Conservation (phyloP, 192 early-diverging fungal species). For the Phycomyces nitens region DNA sequence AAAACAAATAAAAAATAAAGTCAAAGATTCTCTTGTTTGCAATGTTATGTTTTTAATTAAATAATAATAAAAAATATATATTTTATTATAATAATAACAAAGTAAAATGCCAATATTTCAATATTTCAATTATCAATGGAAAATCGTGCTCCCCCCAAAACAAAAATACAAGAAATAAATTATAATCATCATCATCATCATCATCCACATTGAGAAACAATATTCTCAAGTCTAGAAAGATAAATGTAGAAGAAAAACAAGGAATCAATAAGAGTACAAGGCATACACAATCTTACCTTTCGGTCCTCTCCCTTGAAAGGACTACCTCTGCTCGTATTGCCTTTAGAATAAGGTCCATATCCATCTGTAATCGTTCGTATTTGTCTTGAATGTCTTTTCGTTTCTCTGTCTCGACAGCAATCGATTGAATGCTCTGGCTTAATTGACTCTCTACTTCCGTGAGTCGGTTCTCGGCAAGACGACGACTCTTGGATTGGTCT, state of each 20-base stretch:
- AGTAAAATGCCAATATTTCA: too few species aligned
- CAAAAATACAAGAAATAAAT: too few species aligned
- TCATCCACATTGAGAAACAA: not conserved
- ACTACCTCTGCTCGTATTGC: not conserved
- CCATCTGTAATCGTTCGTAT: not conserved
- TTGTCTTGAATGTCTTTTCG: not conserved
- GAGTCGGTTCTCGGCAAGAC: not conserved
- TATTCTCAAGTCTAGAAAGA: not conserved
- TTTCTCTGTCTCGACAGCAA: not conserved
- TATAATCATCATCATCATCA: too few species aligned
- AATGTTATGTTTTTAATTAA: too few species aligned
- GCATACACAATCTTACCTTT: not conserved
- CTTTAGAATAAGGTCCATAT: not conserved
- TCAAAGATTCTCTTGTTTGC: too few species aligned
- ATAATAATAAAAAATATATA: too few species aligned
- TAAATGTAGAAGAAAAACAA: not conserved
- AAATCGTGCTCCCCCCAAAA: too few species aligned
- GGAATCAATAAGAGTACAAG: not conserved
- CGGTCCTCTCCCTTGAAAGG: not conserved
- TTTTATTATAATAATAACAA: too few species aligned
- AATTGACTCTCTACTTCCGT: not conserved
- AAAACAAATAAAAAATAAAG: too few species aligned
- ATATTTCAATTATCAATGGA: too few species aligned
- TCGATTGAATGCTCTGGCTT: not conserved
- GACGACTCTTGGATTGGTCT: not conserved